Evolutionary conservation across 2,329 filamentous ascomycete genomes (phyloP).

Genomic region (Exophiala viscosa): DNA sequence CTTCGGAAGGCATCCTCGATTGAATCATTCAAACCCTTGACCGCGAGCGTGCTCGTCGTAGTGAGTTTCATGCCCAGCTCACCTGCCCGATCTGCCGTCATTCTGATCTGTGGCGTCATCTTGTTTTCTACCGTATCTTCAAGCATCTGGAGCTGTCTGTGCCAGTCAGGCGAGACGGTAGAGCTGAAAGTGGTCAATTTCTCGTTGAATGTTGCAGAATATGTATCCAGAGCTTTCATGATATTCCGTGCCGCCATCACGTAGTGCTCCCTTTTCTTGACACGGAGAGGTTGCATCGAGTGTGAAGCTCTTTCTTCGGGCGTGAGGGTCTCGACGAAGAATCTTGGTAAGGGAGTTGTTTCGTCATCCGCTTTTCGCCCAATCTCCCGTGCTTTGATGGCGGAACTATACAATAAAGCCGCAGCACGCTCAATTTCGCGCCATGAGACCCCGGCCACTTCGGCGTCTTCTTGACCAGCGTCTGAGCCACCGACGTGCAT

Average conservation of each 20-base stretch:
- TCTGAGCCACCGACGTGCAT: constrained; percentile 1
- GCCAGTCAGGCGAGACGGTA: constrained; percentile 44
- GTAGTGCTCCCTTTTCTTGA: constrained; percentile 50
- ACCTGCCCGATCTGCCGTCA: constrained; percentile 73
- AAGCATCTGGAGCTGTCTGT: constrained; percentile 41
- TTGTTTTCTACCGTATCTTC: constrained; percentile 46
- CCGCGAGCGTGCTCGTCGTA: constrained; percentile 69
- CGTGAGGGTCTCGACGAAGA: constrained; percentile 34
- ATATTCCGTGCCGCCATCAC: constrained; percentile 53
- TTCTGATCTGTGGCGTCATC: constrained; percentile 59
- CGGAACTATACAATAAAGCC: constrained; percentile 73
- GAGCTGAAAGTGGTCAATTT: constrained; percentile 41
- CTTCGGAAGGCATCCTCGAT: constrained; percentile 68
- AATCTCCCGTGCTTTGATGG: constrained; percentile 86
- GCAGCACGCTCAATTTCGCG: constrained; percentile 78
- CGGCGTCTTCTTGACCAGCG: constrained; percentile 7
- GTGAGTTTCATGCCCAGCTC: constrained; percentile 72
- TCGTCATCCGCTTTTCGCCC: constrained; percentile 57
- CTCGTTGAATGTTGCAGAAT: constrained; percentile 43
- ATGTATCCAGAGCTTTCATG: constrained; percentile 41
- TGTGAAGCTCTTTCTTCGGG: constrained; percentile 34
- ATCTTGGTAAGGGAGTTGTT: constrained; percentile 28
- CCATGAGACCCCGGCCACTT: constrained; percentile 38
- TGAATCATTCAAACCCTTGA: constrained; percentile 75
- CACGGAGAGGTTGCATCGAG: constrained; percentile 24